A percentile compares a stretch with the other conserved stretches of the same genome.
These are phyloP conservation scores for Carpediemonas membranifera DNA, from an alignment of 78 protist genomes.

Conservation along the genomic window DNA sequence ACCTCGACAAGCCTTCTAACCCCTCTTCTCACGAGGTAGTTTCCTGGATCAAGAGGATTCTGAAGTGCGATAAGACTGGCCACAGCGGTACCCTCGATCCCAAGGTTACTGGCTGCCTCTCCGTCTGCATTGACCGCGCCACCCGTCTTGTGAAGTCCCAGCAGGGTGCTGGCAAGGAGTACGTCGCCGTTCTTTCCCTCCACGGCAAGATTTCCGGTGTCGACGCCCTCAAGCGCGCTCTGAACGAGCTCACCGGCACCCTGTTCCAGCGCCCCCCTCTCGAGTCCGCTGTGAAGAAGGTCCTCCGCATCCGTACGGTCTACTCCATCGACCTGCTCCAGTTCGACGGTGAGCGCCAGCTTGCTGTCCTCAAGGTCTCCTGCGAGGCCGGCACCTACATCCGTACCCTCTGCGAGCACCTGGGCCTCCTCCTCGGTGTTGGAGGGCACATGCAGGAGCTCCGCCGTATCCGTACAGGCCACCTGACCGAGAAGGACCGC, in stretches of 20 bases:
- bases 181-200: constrained; percentile 83
- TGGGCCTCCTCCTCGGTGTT: constrained; percentile 90
- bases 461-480: constrained; percentile 69
- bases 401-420: constrained; percentile 97
- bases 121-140: constrained; percentile 94
- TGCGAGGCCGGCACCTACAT: constrained; percentile 99
- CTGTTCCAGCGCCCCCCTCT: constrained; percentile 99
- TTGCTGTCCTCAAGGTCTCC: constrained; percentile 63
- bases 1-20: constrained; percentile 98
- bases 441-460: constrained; percentile 86
- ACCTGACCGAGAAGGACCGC: constrained; percentile 68
- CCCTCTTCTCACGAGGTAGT: constrained; percentile 98
- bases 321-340: constrained; percentile 80
- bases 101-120: constrained; percentile 94
- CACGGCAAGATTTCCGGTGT: constrained; percentile 55
- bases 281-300: constrained; percentile 88
- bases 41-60: constrained; percentile 54
- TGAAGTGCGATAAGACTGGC: constrained; percentile 78
- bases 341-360: constrained; percentile 68
- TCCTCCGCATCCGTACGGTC: constrained; percentile 91
- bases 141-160: constrained; percentile 98
- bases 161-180: constrained; percentile 96
- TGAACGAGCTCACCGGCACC: constrained; percentile 87
- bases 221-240: constrained; percentile 19
- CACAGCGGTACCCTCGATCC: constrained; percentile 99